Evolutionary conservation across 1,284 basidiomycete genomes (phyloP), one percentile per base, ranked within the genome.

Genomic region (Fomitiporia mediterranea): DNA sequence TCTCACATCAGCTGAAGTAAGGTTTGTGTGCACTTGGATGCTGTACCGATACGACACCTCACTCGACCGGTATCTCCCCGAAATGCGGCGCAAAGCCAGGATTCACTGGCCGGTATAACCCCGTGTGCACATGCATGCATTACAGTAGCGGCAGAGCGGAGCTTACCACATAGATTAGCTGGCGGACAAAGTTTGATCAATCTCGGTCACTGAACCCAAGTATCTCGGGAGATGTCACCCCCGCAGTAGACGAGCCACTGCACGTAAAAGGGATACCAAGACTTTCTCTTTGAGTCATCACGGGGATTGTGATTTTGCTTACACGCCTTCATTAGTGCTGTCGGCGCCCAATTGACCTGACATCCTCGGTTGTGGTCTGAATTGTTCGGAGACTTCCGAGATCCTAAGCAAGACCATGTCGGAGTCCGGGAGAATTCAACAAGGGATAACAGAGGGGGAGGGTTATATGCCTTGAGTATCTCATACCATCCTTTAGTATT

Each of bases 31-130:
- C n/a, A n/a, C 43, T 44, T 44, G 43, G 19, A 28, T 44, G 8
- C 9, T n/a, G n/a, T n/a, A n/a, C n/a, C 44, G 25, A 28, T 27
- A 15, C 44, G 44, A 46, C 44, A 46, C 44, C 44, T 46, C 44
- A 46, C 25, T 11, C 11, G 27, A 13, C 44, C 44, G 44, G 44
- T 46, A 30, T 46, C 44, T 46, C 44, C n/a, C 44, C 44, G 43
- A 46, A 46, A 30, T n/a, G 44, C 2, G n/a, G 13, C 17, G 19
- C n/a, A 43, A 9, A 19, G 40, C 5, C 11, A n/a, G 44, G 3
- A 9, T n/a, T 25, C 2, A 19, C 44, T 46, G 3, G 19, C 44
- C 25, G 25, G 44, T 30, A 28, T 30, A 5, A 46, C 6, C 9
- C 44, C 44, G 44, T 15, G 13, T 13, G 6, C 7, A 6, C 32